Conservation (phyloP, 306 rosid species). For the Lathyrus sativus region DNA sequence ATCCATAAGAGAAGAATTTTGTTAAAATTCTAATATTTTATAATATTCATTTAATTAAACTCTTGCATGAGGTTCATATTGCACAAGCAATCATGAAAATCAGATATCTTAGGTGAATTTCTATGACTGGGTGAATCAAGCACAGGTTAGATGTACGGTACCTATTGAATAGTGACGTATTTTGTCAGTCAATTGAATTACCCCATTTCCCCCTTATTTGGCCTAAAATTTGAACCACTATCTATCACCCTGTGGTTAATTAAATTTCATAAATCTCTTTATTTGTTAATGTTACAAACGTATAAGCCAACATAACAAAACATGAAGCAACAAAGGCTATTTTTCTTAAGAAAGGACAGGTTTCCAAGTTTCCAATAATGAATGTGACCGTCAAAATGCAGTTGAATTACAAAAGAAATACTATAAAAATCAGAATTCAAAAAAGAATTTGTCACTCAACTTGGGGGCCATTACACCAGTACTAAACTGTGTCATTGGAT, state of each 20-base stretch:
- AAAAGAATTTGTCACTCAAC: constrained; percentile 50
- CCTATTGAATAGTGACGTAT: neutral
- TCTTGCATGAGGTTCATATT: neutral
- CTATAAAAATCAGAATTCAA: constrained; percentile 8
- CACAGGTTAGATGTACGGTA: neutral
- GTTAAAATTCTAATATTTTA: constrained; percentile 14
- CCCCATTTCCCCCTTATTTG: constrained; percentile 9
- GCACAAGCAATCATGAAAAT: neutral
- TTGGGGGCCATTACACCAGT: constrained; percentile 99
- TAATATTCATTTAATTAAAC: constrained; percentile 4
- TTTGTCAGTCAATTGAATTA: constrained; percentile 2
- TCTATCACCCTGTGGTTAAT: neutral
- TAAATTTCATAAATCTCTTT: constrained; percentile 10
- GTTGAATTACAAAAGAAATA: constrained; percentile 22
- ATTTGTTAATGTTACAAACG: constrained; percentile 12
- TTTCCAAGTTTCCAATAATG: constrained; percentile 6
- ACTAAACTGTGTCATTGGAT: constrained; percentile 95
- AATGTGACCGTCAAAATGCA: constrained; percentile 17
- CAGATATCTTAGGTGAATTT: neutral
- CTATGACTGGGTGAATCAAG: neutral
- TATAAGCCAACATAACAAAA: constrained; percentile 17
- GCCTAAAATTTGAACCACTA: constrained; percentile 7
- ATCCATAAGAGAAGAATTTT: constrained; percentile 2
- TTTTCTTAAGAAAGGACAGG: constrained; percentile 11
- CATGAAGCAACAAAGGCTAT: constrained; percentile 3